Conservation (phyloP, 495 filamentous ascomycete genomes). For the Copromyces sp. region DNA sequence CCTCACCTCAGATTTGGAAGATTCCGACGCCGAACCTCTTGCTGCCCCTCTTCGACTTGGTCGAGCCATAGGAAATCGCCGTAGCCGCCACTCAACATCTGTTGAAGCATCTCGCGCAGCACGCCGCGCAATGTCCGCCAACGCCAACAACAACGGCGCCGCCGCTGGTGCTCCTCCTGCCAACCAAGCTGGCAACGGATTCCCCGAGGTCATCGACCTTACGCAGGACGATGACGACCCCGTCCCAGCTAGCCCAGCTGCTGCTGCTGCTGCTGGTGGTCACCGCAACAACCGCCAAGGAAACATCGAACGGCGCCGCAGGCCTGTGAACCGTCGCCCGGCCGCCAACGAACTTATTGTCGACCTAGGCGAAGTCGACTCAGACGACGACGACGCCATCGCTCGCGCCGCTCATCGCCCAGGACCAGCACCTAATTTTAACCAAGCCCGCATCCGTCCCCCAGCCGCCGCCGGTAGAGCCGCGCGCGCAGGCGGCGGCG, state of each 20-base stretch:
- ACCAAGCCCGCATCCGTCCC: background rate
- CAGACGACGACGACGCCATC: background rate
- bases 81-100: background rate
- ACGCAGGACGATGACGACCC: conserved; percentile 23
- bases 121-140: conserved; percentile 23
- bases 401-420: background rate
- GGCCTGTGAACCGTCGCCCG: background rate
- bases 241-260: background rate
- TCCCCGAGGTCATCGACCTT: conserved; percentile 27
- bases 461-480: background rate
- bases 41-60: background rate
- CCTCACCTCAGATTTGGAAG: background rate
- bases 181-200: conserved; percentile 13
- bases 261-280: background rate
- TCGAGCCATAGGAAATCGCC: background rate
- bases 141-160: conserved; percentile 27
- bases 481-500: background rate
- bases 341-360: background rate
- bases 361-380: background rate
- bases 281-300: background rate
- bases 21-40: background rate
- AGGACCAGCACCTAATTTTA: background rate
- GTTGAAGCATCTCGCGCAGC: background rate
- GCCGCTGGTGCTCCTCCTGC: conserved; percentile 16
- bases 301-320: background rate